These are phyloP conservation scores for Dipodascus albidus DNA, from an alignment of 805 yeast genomes.

Conservation along the genomic window DNA sequence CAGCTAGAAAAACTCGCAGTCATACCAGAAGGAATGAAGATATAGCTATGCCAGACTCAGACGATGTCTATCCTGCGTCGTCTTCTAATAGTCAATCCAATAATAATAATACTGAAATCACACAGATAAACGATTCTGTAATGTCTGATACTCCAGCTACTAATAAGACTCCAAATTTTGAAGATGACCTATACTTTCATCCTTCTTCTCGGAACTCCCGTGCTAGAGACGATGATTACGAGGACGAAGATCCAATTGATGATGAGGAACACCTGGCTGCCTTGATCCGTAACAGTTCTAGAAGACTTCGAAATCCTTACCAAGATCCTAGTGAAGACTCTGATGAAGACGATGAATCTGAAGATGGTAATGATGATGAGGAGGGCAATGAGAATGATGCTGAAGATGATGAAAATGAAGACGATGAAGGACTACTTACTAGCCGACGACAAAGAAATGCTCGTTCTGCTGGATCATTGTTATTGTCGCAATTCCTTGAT, in stretches of 20 bases:
- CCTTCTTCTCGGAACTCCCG: background rate
- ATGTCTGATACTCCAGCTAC: background rate
- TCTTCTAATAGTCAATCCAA: background rate
- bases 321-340: slow-evolving; percentile 7
- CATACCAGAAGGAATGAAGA: background rate
- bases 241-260: background rate
- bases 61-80: background rate
- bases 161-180: background rate
- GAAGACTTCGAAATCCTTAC: slow-evolving; percentile 7
- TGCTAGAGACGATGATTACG: background rate
- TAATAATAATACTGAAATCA: background rate
- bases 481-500: slow-evolving; percentile 7
- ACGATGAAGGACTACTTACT: slow-evolving; percentile 15
- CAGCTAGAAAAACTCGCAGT: background rate
- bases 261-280: background rate
- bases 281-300: slow-evolving; percentile 7
- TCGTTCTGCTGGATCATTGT: slow-evolving; percentile 11
- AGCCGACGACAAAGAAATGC: slow-evolving; percentile 3
- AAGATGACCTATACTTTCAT: background rate
- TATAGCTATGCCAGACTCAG: slow-evolving; percentile 1
- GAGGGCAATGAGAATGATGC: slow-evolving; percentile 10
- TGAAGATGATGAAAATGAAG: slow-evolving; percentile 11
- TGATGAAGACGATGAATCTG: background rate
- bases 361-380: slow-evolving; percentile 6
- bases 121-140: background rate